Base-by-base conservation (phyloP, 164 flowering plant genomes). In the Houttuynia cordata region DNA sequence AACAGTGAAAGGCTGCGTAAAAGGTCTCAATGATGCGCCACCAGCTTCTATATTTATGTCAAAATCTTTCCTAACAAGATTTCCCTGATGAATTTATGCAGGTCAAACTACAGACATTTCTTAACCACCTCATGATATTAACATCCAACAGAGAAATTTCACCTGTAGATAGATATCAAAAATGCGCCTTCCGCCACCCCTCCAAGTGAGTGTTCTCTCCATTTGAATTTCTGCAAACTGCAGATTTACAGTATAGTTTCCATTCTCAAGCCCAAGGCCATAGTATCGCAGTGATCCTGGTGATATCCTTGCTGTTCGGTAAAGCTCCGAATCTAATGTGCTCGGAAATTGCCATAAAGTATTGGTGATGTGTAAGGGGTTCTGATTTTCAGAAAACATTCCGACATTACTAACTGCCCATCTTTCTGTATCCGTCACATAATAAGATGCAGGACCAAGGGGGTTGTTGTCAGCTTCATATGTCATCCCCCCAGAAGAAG, bases 91-190 rank as follows among this genome's bases (percentile, higher is more conserved):
- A 45, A 45, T 7, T 12, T 14, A 12, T 4, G 20, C 22, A 23
- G 12, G 10, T 23, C 12, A 53, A 13, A 20, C 6, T 20, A 20
- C 56, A 18, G 56, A 56, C 24, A 24, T 21, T 17, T 15, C 34
- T 10, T 22, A 56, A 2, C 13, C 8, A 24, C 34, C 5, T 23
- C 25, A 8, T 14, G 6, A 30, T 30, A 30, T 30, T 2, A 30
- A 56, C 1, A 45, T 45, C 17, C 17, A 17, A 8, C 49, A 12
- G 17, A 45, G 49, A 45, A 45, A 45, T 45, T 79, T 24, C 4
- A 89, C 98, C 96, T 88, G 96, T n/a, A 88, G 65, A 76, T 81
- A 87, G 37, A 92, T 71, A 67, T 92, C 83, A 63, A 92, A 92
- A 39, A 79, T 69, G 51, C 96, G 92, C 71, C 84, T 83, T 61